Evolutionary conservation across 2,329 filamentous ascomycete species (phyloP).

Genomic region (Septoria linicola): DNA sequence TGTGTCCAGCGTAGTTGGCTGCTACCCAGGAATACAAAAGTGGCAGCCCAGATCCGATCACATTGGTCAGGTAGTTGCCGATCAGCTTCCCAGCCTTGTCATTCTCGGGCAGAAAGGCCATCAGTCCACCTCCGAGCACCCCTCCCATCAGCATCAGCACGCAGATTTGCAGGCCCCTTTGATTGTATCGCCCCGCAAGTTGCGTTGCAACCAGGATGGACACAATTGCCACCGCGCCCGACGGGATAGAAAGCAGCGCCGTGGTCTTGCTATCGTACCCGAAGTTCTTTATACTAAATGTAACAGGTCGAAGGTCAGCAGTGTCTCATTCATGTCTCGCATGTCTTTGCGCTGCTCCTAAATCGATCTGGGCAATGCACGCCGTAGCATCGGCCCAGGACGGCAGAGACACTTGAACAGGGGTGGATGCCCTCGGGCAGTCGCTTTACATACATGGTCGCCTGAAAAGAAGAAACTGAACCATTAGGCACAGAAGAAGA

Average conservation of each 20-base stretch:
- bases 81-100: constrained; percentile 48
- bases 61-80: constrained; percentile 44
- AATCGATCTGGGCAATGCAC: too few species aligned
- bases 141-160: constrained; percentile 31
- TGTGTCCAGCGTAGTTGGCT: constrained; percentile 65
- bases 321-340: too few species aligned
- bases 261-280: constrained; percentile 34
- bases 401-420: too few species aligned
- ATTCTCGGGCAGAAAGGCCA: constrained; percentile 35
- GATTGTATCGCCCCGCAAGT: constrained; percentile 33
- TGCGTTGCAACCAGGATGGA: constrained; percentile 32
- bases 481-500: constrained; percentile 43
- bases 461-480: constrained; percentile 42
- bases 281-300: constrained; percentile 36
- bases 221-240: constrained; percentile 55
- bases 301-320: too few species aligned
- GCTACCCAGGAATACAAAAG: constrained; percentile 40
- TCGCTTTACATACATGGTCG: too few species aligned
- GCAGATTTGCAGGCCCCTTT: constrained; percentile 33
- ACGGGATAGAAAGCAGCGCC: constrained; percentile 52
- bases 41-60: constrained; percentile 41
- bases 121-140: constrained; percentile 34
- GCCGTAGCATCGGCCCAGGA: too few species aligned
- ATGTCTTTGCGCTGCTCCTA: too few species aligned
- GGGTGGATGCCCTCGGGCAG: too few species aligned